A percentile compares a stretch with the other conserved stretches of the same genome.
Evolutionary conservation across 768 basidiomycete species (phyloP).

Genomic region (Nevesoporus exiguus): DNA sequence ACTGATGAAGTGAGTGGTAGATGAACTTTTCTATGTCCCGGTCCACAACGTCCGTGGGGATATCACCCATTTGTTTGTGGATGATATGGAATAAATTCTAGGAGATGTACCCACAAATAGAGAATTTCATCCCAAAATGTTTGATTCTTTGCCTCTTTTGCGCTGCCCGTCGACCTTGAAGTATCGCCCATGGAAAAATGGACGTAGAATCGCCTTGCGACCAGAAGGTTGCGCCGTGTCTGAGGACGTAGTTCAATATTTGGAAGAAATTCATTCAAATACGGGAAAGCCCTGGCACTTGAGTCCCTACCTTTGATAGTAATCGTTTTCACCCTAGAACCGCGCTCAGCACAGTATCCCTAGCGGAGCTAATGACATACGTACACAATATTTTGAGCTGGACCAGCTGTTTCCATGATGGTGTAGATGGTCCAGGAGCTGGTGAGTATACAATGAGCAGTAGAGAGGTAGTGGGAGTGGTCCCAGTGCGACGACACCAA

Average conservation of each 20-base stretch:
- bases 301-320: not conserved
- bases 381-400: not conserved
- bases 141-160: not conserved
- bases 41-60: too few species aligned
- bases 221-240: not conserved
- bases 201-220: not conserved
- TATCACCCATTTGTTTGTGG: too few species aligned
- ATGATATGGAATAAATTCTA: too few species aligned
- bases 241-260: not conserved
- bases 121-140: not conserved
- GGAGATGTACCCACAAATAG: not conserved
- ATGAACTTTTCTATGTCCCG: too few species aligned
- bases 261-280: not conserved
- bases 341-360: not conserved
- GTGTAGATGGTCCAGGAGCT: not conserved
- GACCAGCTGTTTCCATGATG: not conserved
- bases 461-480: not conserved
- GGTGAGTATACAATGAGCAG: not conserved
- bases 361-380: not conserved
- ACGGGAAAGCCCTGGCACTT: too few species aligned
- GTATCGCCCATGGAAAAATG: not conserved
- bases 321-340: not conserved
- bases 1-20: too few species aligned
- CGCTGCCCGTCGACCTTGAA: not conserved
- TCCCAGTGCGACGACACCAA: not conserved